Base-by-base conservation (phyloP, 345 rosid genomes). In the Capsella bursapastoris region DNA sequence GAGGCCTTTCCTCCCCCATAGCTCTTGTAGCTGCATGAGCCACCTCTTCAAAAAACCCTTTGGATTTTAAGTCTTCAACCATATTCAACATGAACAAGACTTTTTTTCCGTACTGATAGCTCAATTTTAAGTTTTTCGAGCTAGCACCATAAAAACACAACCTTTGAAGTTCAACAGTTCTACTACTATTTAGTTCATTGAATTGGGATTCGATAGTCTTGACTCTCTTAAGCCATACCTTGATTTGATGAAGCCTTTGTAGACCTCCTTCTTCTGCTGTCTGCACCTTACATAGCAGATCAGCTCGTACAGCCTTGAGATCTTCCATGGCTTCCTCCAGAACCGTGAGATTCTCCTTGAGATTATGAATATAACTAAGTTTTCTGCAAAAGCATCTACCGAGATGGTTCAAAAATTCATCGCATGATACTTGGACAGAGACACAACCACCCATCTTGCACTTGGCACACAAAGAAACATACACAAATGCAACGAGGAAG, bases 381-480 rank as follows among this genome's bases (percentile, higher is more conserved):
- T 53, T 34, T 0, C 64, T 37, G 22, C 63, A n/a, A 35, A 68
- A 8, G 57, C 64, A 76, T 52, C 69, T 34, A 35, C 60, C 5
- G 8, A 76, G 10, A 61, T 4, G 64, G 32, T 32, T 43, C 32
- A 60, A 37, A 14, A 34, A 11, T 18, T 58, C 15, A 37, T 57
- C 72, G 14, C 59, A 66, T 35, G 71, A 51, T 13, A 66, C 18
- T 50, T 49, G 34, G 45, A 66, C 48, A 48, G 71, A 57, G 28
- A 74, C 6, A 74, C 73, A 57, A 59, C 35, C 12, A 48, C 73
- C 73, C 78, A 74, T 66, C 35, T 37, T 66, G 68, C 31, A 35
- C 18, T 59, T 6, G 29, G 2, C 28, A 35, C 13, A 3, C 29
- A 34, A 65, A 65, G 22, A 34, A 6, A 49, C 31, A 18, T 49